Conservation (phyloP, 2,329 filamentous ascomycete species). For the Aureobasidium vineae region DNA sequence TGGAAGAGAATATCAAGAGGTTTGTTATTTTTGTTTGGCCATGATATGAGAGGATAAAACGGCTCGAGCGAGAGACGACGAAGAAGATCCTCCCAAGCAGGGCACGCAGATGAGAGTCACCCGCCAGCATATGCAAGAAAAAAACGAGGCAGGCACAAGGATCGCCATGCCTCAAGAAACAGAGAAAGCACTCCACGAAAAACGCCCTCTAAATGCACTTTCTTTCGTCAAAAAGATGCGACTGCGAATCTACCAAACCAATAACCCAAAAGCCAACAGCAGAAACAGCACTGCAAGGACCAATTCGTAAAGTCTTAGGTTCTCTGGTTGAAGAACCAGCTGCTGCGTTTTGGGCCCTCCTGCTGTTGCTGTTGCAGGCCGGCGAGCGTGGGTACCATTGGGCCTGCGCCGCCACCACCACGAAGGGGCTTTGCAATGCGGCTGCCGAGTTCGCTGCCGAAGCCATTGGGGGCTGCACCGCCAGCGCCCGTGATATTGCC, state of each 20-base stretch:
- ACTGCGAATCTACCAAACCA: neutral
- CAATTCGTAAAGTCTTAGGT: constrained; percentile 28
- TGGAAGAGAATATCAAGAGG: too few species aligned
- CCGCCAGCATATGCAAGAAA: neutral
- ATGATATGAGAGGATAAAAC: too few species aligned
- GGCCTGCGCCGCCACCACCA: constrained; percentile 44
- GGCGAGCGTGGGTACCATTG: constrained; percentile 45
- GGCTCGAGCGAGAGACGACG: too few species aligned
- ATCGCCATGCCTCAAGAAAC: neutral
- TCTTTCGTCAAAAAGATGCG: neutral
- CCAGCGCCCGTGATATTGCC: constrained; percentile 58
- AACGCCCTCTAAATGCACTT: constrained; percentile 9
- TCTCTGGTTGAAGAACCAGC: constrained; percentile 37
- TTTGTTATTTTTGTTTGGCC: too few species aligned
- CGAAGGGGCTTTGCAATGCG: constrained; percentile 65
- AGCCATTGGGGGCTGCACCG: constrained; percentile 42
- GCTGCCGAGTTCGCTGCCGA: constrained; percentile 68
- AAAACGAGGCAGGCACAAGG: neutral
- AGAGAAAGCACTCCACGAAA: neutral
- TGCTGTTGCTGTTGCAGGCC: constrained; percentile 53
- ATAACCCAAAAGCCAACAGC: neutral
- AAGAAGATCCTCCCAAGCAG: too few species aligned
- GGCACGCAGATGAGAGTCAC: too few species aligned
- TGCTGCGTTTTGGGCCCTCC: constrained; percentile 27
- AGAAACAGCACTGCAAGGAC: constrained; percentile 1